Evolutionary conservation across 1,284 basidiomycete species (phyloP).

Genomic region (Puccinia triticina): DNA sequence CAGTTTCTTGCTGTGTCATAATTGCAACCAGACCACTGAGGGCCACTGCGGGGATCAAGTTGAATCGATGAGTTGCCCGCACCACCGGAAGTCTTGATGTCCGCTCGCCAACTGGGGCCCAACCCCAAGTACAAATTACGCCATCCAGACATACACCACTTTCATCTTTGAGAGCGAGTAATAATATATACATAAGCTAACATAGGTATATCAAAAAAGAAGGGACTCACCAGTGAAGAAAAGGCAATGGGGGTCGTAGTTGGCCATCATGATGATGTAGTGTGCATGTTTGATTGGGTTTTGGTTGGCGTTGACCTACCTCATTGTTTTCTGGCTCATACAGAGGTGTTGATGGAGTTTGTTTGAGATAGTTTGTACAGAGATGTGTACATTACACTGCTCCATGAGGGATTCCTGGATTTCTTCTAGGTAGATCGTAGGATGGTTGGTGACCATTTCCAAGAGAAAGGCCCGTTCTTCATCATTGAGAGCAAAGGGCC

Average conservation of each 20-base stretch:
- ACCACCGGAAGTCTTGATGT: too few relatives aligned
- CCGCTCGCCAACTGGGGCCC: too few relatives aligned
- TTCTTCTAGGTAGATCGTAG: not conserved
- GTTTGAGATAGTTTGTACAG: not conserved
- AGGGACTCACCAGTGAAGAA: not conserved
- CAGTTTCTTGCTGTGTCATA: not conserved
- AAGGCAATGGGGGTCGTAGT: not conserved
- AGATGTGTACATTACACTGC: not conserved
- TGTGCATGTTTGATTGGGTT: not conserved
- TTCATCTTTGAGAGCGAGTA: too few relatives aligned
- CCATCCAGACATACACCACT: too few relatives aligned
- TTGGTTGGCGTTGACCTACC: not conserved
- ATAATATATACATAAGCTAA: too few relatives aligned
- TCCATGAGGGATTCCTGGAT: not conserved
- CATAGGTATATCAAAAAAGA: too few relatives aligned
- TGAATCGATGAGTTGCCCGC: too few relatives aligned
- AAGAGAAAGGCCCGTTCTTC: not conserved
- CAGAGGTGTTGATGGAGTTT: not conserved
- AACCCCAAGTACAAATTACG: too few relatives aligned
- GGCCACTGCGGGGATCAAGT: too few relatives aligned
- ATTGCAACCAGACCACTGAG: not conserved
- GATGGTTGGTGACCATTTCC: not conserved
- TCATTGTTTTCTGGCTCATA: not conserved
- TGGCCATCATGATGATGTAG: not conserved
- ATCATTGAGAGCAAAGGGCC: not conserved